Base-by-base conservation (phyloP, 2,329 filamentous ascomycete genomes). In the Aspergillus phoenicis region DNA sequence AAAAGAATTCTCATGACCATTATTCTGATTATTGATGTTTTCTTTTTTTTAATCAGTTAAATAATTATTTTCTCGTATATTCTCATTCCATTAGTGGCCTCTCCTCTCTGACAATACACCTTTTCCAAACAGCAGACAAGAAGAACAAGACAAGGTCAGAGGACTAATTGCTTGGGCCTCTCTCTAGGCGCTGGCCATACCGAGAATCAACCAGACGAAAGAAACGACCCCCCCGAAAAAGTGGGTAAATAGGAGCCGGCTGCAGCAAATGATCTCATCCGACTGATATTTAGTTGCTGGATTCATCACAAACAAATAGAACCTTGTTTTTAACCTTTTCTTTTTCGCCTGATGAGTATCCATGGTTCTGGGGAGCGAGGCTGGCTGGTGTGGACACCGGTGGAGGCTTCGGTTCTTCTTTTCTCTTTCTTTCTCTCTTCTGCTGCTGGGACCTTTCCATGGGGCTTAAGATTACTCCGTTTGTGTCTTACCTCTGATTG, bases 271-370 rank as follows among this genome's bases (percentile, higher is more conserved):
- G 52, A 60, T 45, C 33, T 53, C 59, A 61, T 61, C 59, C 41
- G 54, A 24, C 51, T 57, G 28, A 33, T 57, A 48, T 22, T 22
- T 51, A 33, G 38, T 39, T 53, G 49, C 20, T 33, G 47, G 45
- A 61, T 59, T 59, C 54, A 52, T 64, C 52, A 49, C 52, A 52
- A 62, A 56, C 56, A 64, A 48, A 53, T 39, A 48, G 55, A 64
- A 62, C 62, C 55, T 64, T 62, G 61, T 57, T 61, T 64, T 64
- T 61, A 64, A 62, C 62, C 61, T 64, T 64, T 62, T 60, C 52
- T 55, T 59, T 60, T 59, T 61, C 56, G 58, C 64, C 64, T 64
- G 68, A 71, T 64, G 67, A 58, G 57, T 67, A 63, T 65, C 61
- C 64, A 62, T 59, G 56, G 62, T 57, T 65, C 64, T 64, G 63